Evolutionary conservation across 2,329 filamentous ascomycete genomes (phyloP).

Genomic region (Calonectria pauciramosa): DNA sequence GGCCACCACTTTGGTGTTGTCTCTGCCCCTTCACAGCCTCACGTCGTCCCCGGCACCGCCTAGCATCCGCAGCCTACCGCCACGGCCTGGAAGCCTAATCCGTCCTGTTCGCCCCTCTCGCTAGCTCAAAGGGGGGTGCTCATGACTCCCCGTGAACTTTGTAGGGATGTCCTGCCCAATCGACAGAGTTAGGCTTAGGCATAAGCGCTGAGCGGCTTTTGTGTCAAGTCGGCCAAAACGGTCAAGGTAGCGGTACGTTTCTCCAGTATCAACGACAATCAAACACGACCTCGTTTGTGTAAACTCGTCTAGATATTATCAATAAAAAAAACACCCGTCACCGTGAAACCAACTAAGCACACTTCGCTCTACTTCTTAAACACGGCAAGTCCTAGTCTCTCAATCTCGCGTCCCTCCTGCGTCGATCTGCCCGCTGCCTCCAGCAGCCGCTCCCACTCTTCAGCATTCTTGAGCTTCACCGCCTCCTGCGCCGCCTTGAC

Average conservation of each 20-base stretch:
- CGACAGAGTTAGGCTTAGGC: neutral
- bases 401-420: constrained; percentile 81
- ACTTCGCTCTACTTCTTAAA: constrained; percentile 59
- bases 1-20: neutral
- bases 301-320: neutral
- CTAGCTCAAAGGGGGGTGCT: neutral
- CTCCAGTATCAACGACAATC: neutral
- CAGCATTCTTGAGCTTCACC: constrained; percentile 82
- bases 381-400: constrained; percentile 76
- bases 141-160: constrained; percentile 8
- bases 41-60: neutral
- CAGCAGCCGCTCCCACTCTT: constrained; percentile 80
- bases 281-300: neutral
- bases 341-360: too few relatives aligned
- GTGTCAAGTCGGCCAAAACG: neutral
- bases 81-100: constrained; percentile 8
- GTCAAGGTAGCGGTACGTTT: neutral
- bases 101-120: neutral
- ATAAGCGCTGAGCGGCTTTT: neutral
- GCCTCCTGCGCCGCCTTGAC: constrained; percentile 94
- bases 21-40: constrained; percentile 7
- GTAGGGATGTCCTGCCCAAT: neutral
- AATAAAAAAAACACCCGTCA: neutral
- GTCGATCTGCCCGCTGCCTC: constrained; percentile 80
- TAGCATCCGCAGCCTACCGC: constrained; percentile 11